Conservation (phyloP, 345 rosid genomes). For the Lumnitzera littorea region DNA sequence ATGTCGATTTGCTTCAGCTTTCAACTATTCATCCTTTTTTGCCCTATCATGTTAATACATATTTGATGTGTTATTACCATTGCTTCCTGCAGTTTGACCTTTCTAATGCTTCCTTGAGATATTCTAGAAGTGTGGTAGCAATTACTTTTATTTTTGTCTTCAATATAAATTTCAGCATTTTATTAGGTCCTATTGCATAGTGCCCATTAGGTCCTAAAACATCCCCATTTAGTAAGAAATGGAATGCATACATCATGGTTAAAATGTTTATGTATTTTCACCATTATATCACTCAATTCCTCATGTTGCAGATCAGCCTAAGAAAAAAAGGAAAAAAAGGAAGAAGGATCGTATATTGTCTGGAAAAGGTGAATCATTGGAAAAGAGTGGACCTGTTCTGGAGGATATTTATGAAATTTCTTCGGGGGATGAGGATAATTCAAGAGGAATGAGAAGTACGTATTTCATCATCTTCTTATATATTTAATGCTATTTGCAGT, state of each 20-base stretch:
- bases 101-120: no score
- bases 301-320: conserved; percentile 20
- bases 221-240: background rate
- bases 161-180: no score
- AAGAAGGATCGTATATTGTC: conserved; percentile 9
- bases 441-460: conserved; percentile 80
- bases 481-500: background rate
- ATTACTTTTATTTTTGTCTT: no score
- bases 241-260: background rate
- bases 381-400: conserved; percentile 17
- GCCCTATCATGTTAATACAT: background rate
- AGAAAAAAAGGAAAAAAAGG: conserved; percentile 30
- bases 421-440: conserved; percentile 65
- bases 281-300: background rate
- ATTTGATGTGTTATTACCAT: background rate
- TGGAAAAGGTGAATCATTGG: conserved; percentile 9
- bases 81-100: no score
- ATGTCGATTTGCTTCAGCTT: background rate
- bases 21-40: background rate
- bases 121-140: no score
- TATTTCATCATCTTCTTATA: background rate
- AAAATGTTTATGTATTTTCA: background rate
- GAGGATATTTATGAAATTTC: conserved; percentile 50
- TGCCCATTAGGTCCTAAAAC: no score
- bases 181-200: no score